phyloP scores from a whole-genome alignment of 2,329 filamentous ascomycete species.

The Xylariaceae sp. region DNA sequence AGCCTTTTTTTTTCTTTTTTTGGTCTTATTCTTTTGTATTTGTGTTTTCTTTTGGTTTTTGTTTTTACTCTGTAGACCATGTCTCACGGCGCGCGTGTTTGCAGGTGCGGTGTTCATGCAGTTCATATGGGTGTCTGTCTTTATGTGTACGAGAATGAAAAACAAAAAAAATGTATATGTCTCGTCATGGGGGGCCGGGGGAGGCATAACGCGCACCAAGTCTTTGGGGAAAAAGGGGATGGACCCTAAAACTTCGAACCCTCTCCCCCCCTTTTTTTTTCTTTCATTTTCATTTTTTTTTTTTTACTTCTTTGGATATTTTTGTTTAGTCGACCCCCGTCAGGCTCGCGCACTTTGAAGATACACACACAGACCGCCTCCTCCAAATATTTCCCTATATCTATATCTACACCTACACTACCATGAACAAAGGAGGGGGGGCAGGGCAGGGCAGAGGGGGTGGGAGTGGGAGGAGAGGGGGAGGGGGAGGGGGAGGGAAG shows the following conservation, averaged over 20 bases:
- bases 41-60: no score
- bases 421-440: not conserved
- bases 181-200: not conserved
- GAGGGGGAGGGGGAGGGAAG: not conserved
- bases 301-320: no score
- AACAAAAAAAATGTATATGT: not conserved
- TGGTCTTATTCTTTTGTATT: no score
- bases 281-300: no score
- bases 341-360: no score
- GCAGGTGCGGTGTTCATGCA: slow-evolving; percentile 5
- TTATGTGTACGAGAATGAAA: slow-evolving; percentile 4
- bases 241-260: no score
- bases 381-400: not conserved
- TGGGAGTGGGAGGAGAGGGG: not conserved
- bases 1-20: not conserved
- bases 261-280: no score
- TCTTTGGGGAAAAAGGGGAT: no score
- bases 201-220: no score
- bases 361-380: no score
- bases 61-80: not conserved
- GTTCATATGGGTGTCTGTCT: not conserved
- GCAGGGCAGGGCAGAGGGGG: no score
- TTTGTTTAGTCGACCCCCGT: no score
- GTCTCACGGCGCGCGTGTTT: slow-evolving; percentile 9
- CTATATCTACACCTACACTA: not conserved